phyloP scores from a whole-genome alignment of 768 basidiomycete species.

The Chalciporus piperatus region DNA sequence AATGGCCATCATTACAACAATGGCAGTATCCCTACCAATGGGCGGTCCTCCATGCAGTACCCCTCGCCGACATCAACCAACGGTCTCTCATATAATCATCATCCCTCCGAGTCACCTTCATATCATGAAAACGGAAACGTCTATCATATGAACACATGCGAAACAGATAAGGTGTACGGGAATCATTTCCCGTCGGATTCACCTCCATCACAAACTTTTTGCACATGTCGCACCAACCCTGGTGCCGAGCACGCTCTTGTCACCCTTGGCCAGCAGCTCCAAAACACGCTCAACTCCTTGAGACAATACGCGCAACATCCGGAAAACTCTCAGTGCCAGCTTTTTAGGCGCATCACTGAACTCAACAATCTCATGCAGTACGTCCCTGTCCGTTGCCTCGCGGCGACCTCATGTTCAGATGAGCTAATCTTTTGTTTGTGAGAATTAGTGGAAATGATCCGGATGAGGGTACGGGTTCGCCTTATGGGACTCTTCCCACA shows the following conservation, averaged over 20 bases:
- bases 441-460: conserved; percentile 51
- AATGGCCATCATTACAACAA: conserved; percentile 33
- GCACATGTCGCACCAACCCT: conserved; percentile 63
- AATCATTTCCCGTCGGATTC: conserved; percentile 31
- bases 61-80: conserved; percentile 34
- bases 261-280: conserved; percentile 60
- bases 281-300: conserved; percentile 52
- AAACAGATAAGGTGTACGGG: conserved; percentile 33
- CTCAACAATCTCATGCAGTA: conserved; percentile 66
- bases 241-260: conserved; percentile 58
- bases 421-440: conserved; percentile 31
- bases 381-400: conserved; percentile 36
- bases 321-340: conserved; percentile 48
- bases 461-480: conserved; percentile 43
- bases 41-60: conserved; percentile 32
- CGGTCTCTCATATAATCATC: conserved; percentile 32
- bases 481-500: conserved; percentile 55
- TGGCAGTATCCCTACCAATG: conserved; percentile 28
- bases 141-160: conserved; percentile 36
- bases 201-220: conserved; percentile 41
- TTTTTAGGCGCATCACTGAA: conserved; percentile 60
- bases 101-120: conserved; percentile 31
- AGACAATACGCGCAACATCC: conserved; percentile 62
- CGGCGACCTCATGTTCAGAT: conserved; percentile 33
- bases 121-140: conserved; percentile 36